Conservation (phyloP, 352 stramenopile species). For the Phytopythium mirpurense region DNA sequence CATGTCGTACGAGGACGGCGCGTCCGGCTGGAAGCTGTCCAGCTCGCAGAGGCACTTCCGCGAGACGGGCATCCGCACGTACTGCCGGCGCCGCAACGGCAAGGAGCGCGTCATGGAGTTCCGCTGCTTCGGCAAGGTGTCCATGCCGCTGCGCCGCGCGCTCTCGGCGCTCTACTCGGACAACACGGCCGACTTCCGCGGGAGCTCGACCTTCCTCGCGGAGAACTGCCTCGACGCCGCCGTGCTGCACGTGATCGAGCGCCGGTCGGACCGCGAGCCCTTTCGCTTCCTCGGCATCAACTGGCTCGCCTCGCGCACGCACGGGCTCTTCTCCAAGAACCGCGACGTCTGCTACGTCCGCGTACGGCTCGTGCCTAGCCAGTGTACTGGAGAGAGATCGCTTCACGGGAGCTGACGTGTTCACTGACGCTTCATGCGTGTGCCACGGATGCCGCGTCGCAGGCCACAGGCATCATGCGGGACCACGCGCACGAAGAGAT, state of each 20-base stretch:
- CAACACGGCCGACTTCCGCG: slow-evolving; percentile 49
- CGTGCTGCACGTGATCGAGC: slow-evolving; percentile 48
- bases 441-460: not conserved
- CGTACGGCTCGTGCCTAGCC: slow-evolving; percentile 11
- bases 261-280: slow-evolving; percentile 28
- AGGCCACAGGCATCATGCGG: slow-evolving; percentile 42
- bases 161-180: slow-evolving; percentile 61
- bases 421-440: not conserved
- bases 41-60: slow-evolving; percentile 67
- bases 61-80: slow-evolving; percentile 57
- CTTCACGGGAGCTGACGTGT: not conserved
- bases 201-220: slow-evolving; percentile 47
- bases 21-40: slow-evolving; percentile 58
- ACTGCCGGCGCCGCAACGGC: slow-evolving; percentile 35
- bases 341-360: slow-evolving; percentile 55
- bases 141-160: slow-evolving; percentile 36
- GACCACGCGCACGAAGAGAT: slow-evolving; percentile 40
- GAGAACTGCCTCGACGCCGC: slow-evolving; percentile 55
- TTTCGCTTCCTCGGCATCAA: slow-evolving; percentile 66
- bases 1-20: slow-evolving; percentile 55
- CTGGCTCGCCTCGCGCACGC: slow-evolving; percentile 41
- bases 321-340: slow-evolving; percentile 53
- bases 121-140: slow-evolving; percentile 53
- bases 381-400: not conserved
- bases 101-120: slow-evolving; percentile 45